phyloP scores from a whole-genome alignment of 1,139 yeast species.

The Saccharomycopsis crataegensis region DNA sequence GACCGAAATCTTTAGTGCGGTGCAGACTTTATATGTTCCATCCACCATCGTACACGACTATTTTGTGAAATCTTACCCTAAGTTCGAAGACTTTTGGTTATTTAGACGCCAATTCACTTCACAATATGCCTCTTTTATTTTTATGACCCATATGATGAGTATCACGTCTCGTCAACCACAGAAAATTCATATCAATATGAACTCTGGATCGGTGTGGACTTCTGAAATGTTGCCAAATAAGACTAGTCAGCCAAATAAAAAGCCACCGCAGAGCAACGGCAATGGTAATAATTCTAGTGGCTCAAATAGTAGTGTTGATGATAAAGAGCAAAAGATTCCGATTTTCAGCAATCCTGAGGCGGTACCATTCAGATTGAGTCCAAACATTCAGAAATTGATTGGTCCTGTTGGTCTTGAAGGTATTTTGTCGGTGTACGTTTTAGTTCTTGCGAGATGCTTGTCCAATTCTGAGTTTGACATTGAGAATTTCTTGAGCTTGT shows the following conservation, averaged over 20 bases:
- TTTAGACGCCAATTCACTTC: slow-evolving; percentile 94
- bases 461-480: slow-evolving; percentile 88
- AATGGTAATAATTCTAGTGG: background rate
- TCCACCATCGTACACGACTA: slow-evolving; percentile 75
- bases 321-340: slow-evolving; percentile 43
- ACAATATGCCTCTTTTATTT: slow-evolving; percentile 91
- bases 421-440: slow-evolving; percentile 73
- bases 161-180: slow-evolving; percentile 92
- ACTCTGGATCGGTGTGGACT: slow-evolving; percentile 88
- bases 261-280: background rate
- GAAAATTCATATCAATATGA: slow-evolving; percentile 76
- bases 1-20: slow-evolving; percentile 86
- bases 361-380: slow-evolving; percentile 94
- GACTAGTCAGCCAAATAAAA: slow-evolving; percentile 4
- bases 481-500: slow-evolving; percentile 84
- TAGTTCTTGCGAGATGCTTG: slow-evolving; percentile 82
- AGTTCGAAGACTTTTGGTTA: slow-evolving; percentile 93
- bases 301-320: background rate
- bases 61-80: slow-evolving; percentile 56
- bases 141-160: slow-evolving; percentile 92
- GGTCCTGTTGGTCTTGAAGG: slow-evolving; percentile 95
- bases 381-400: slow-evolving; percentile 87
- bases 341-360: slow-evolving; percentile 86
- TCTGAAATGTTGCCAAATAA: slow-evolving; percentile 79
- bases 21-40: slow-evolving; percentile 84